phyloP scores from a whole-genome alignment of 1,284 basidiomycete genomes.

The Cutaneotrichosporon dermatis region DNA sequence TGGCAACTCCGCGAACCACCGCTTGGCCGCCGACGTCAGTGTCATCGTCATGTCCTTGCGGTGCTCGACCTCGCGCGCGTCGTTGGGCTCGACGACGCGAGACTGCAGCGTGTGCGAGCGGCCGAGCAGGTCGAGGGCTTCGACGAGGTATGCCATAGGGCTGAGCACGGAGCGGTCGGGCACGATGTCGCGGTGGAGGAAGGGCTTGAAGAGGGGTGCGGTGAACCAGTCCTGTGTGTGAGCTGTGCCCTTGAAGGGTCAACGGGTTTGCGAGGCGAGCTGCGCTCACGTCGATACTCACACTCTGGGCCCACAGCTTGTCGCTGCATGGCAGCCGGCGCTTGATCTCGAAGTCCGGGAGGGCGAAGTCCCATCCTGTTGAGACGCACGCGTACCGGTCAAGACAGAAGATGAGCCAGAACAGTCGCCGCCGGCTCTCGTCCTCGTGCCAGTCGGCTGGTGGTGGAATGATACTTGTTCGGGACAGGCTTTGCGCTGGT shows the following conservation, averaged over 20 bases:
- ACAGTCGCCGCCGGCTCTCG: constrained; percentile 43
- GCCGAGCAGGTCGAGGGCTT: constrained; percentile 46
- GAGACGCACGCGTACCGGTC: constrained; percentile 48
- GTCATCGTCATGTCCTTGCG: constrained; percentile 38
- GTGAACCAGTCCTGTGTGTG: constrained; percentile 37
- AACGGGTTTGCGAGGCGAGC: background rate
- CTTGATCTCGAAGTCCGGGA: constrained; percentile 44
- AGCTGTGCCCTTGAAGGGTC: background rate
- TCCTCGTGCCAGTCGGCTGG: constrained; percentile 45
- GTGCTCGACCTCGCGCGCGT: constrained; percentile 37
- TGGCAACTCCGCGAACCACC: constrained; percentile 39
- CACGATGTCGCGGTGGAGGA: constrained; percentile 30
- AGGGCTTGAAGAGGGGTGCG: constrained; percentile 38
- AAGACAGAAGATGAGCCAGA: constrained; percentile 48
- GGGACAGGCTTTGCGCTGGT: constrained; percentile 30
- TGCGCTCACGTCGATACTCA: constrained; percentile 20
- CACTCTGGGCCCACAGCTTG: constrained; percentile 36
- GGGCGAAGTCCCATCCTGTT: constrained; percentile 48
- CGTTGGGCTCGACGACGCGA: constrained; percentile 38
- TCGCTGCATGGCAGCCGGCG: constrained; percentile 44
- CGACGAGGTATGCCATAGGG: constrained; percentile 45
- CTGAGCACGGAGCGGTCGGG: constrained; percentile 25
- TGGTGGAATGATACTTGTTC: constrained; percentile 45
- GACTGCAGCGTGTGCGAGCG: constrained; percentile 43
- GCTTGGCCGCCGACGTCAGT: constrained; percentile 33